Percentiles rank a stretch among this genome's conserved stretches.
Conservation (phyloP, 352 stramenopile species). For the Phytophthora macrochlamydospora region DNA sequence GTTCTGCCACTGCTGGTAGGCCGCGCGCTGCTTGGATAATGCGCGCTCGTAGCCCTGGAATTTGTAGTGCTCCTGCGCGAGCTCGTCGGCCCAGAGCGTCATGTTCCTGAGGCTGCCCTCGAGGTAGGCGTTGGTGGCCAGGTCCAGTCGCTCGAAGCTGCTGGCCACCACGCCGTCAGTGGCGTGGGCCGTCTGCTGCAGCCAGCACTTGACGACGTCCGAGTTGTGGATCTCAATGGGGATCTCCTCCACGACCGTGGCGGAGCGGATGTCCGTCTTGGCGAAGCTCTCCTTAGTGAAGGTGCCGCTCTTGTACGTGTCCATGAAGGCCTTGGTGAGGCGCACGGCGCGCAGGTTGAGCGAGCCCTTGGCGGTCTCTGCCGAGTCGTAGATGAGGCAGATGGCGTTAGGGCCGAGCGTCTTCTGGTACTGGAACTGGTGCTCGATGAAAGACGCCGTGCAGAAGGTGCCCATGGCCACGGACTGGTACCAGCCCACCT, state of each 20-base stretch:
- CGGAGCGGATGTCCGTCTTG: conserved; percentile 83
- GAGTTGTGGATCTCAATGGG: conserved; percentile 96
- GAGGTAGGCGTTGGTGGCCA: conserved; percentile 95
- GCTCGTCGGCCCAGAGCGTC: conserved; percentile 96
- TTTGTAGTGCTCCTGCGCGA: conserved; percentile 95
- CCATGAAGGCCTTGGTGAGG: conserved; percentile 94
- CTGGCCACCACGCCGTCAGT: conserved; percentile 72
- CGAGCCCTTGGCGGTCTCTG: conserved; percentile 94
- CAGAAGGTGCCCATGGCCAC: conserved; percentile 97
- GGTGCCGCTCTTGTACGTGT: conserved; percentile 86
- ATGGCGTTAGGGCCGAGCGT: conserved; percentile 96
- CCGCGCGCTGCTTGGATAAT: conserved; percentile 82
- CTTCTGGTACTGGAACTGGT: conserved; percentile 97
- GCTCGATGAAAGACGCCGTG: conserved; percentile 93
- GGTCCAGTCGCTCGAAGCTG: conserved; percentile 95
- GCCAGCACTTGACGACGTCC: conserved; percentile 93
- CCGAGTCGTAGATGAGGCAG: conserved; percentile 98
- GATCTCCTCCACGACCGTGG: conserved; percentile 96
- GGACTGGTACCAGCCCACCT: conserved; percentile 98
- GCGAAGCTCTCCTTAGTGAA: conserved; percentile 89
- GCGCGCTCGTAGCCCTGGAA: conserved; percentile 91
- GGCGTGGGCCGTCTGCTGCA: conserved; percentile 87
- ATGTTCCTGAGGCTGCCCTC: conserved; percentile 99
- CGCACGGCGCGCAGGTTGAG: conserved; percentile 96
- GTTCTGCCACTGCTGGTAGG: conserved; percentile 88